Conservation (phyloP, 2,329 filamentous ascomycete genomes). For the Periconia macrospinosa region DNA sequence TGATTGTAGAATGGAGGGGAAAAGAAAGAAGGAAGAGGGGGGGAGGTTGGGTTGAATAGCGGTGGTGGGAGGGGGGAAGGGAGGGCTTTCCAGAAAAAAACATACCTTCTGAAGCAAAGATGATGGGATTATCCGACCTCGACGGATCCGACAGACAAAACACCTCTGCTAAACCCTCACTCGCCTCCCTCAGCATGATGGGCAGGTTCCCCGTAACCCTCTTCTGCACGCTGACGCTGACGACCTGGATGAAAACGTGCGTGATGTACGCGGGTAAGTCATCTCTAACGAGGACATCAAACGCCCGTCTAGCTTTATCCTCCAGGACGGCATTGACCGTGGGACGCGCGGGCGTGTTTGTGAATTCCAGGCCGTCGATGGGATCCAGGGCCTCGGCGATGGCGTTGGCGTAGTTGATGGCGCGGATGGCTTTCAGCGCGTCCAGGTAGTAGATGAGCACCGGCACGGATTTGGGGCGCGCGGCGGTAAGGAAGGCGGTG, state of each 20-base stretch:
- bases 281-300: conserved; percentile 65
- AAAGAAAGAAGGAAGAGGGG: not conserved
- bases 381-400: conserved; percentile 63
- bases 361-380: conserved; percentile 60
- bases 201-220: conserved; percentile 70
- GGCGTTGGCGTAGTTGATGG: conserved; percentile 71
- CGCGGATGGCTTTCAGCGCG: conserved; percentile 69
- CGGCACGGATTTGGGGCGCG: conserved; percentile 64
- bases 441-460: conserved; percentile 73
- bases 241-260: conserved; percentile 67
- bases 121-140: conserved; percentile 72
- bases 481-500: conserved; percentile 64
- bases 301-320: conserved; percentile 65
- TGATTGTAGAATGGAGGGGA: too few relatives aligned
- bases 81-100: too few relatives aligned
- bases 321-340: conserved; percentile 63
- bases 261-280: conserved; percentile 74
- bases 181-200: conserved; percentile 65
- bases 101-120: conserved; percentile 74
- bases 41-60: too few relatives aligned
- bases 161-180: conserved; percentile 74
- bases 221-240: conserved; percentile 69
- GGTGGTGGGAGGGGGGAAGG: too few relatives aligned
- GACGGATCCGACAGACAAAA: conserved; percentile 78
- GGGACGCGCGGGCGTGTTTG: conserved; percentile 50